Base-by-base conservation (phyloP, 2,329 filamentous ascomycete species). In the Trichoderma polysporum region DNA sequence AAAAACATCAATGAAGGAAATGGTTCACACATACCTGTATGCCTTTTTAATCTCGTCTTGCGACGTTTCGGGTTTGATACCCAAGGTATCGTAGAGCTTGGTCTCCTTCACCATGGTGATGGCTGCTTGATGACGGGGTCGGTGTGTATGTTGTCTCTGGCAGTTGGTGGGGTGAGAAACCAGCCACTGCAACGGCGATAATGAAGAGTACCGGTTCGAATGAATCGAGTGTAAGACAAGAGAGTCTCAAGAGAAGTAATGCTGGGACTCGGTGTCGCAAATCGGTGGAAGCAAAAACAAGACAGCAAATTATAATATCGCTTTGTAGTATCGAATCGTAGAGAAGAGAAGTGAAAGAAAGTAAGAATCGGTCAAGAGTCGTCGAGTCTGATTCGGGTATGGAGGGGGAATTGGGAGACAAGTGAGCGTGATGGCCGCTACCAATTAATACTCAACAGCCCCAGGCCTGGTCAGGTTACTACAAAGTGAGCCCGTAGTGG, bases 1-100 rank as follows among this genome's bases (percentile, higher is more conserved):
- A 49, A 9, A 12, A 10, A 15, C 5, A 53, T 22, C 25, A 62
- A 31, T 29, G 33, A 47, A 41, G 47, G 52, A 62, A 33, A 33
- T 29, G 29, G 74, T 49, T 13, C 17, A 27, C 27, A 76, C 86
- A 79, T 89, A 92, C 90, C 91, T 87, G 79, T 97, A 97, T 67
- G 89, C 95, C 79, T 98, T 99, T 79, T 97, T 98, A 78, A 99
- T 97, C 71, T 98, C 94, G 76, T 97, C 94, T 80, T 96, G 92
- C 27, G 88, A 86, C 27, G 94, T 93, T 68, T 89, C 87, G 41
- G 94, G 87, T 78, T 92, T 90, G 80, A 97, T 83, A 77, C 85
- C 84, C 74, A 99, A 85, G 70, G 88, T 86, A 79, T 98, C 93
- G 84, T 99, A 99, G 70, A 98, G 90, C 81, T 96, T 97, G 62